Percentiles rank a stretch among this genome's conserved stretches.
phyloP scores from a whole-genome alignment of 345 rosid genomes.

The Garcia nutans region DNA sequence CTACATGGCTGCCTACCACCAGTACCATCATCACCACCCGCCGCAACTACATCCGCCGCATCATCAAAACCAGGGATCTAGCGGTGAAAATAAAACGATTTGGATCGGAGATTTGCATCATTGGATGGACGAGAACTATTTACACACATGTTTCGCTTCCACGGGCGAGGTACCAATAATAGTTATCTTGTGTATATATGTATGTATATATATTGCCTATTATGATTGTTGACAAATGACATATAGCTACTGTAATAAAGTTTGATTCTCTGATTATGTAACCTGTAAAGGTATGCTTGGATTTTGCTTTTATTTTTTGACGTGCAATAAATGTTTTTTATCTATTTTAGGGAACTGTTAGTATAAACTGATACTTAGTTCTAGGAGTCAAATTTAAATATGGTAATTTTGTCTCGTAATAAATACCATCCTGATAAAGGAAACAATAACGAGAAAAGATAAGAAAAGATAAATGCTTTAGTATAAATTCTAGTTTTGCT shows the following conservation, averaged over 20 bases:
- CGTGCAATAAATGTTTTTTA: not conserved
- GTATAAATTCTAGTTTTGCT: not conserved
- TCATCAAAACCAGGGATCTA: slow-evolving; percentile 46
- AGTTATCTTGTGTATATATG: not conserved
- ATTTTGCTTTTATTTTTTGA: no score
- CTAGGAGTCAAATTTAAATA: not conserved
- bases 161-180: slow-evolving; percentile 61
- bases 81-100: slow-evolving; percentile 68
- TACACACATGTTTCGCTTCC: slow-evolving; percentile 66
- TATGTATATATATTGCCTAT: not conserved
- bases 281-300: no score
- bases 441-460: not conserved
- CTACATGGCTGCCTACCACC: slow-evolving; percentile 47
- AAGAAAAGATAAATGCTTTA: not conserved
- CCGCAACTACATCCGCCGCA: slow-evolving; percentile 34
- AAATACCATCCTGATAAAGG: not conserved
- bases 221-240: no score
- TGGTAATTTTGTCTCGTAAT: not conserved
- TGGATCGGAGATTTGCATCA: slow-evolving; percentile 98
- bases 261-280: no score
- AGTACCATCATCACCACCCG: slow-evolving; percentile 28
- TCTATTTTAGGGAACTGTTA: not conserved
- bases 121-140: slow-evolving; percentile 97
- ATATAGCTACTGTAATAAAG: no score
- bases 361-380: not conserved